These are phyloP conservation scores for Camellia oleifera DNA, from an alignment of 179 eudicot species.

Conservation along the genomic window DNA sequence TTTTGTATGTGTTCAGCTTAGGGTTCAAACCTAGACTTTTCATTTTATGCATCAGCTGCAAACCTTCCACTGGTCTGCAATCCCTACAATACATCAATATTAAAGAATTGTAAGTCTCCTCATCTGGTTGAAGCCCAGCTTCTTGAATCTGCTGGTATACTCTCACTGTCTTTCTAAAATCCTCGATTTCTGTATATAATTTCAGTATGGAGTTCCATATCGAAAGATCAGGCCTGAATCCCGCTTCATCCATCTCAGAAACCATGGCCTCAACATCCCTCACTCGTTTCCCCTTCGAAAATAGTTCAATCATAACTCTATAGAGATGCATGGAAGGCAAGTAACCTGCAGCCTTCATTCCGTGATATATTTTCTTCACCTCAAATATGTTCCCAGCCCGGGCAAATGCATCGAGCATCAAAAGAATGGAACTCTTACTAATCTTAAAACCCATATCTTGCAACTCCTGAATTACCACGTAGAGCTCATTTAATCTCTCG, in stretches of 20 bases:
- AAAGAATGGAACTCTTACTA: slow-evolving; percentile 81
- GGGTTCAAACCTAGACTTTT: slow-evolving; percentile 57
- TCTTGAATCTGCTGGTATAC: slow-evolving; percentile 66
- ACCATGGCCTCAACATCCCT: slow-evolving; percentile 87
- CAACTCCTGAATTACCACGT: slow-evolving; percentile 82
- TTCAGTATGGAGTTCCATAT: slow-evolving; percentile 81
- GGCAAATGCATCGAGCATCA: slow-evolving; percentile 97
- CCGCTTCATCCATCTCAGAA: slow-evolving; percentile 85
- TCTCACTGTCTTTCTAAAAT: slow-evolving; percentile 62
- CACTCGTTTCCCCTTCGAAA: slow-evolving; percentile 73
- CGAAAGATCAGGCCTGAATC: slow-evolving; percentile 81
- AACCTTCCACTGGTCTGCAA: slow-evolving; percentile 82
- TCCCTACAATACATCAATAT: slow-evolving; percentile 89
- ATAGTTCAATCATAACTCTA: slow-evolving; percentile 76
- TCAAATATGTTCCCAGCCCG: slow-evolving; percentile 82
- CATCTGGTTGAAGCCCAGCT: slow-evolving; percentile 71
- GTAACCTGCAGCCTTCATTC: slow-evolving; percentile 98
- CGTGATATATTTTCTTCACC: slow-evolving; percentile 90
- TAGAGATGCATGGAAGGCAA: slow-evolving; percentile 97
- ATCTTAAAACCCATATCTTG: slow-evolving; percentile 99
- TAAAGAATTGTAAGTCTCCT: slow-evolving; percentile 76
- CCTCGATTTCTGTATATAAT: slow-evolving; percentile 76
- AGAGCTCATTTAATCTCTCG: slow-evolving; percentile 75
- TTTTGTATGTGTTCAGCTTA: slow-evolving; percentile 73
- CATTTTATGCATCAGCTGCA: slow-evolving; percentile 70